Evolutionary conservation across 2,329 filamentous ascomycete genomes (phyloP), one percentile per base, ranked within the genome.

Genomic region (Penicillium sp.): DNA sequence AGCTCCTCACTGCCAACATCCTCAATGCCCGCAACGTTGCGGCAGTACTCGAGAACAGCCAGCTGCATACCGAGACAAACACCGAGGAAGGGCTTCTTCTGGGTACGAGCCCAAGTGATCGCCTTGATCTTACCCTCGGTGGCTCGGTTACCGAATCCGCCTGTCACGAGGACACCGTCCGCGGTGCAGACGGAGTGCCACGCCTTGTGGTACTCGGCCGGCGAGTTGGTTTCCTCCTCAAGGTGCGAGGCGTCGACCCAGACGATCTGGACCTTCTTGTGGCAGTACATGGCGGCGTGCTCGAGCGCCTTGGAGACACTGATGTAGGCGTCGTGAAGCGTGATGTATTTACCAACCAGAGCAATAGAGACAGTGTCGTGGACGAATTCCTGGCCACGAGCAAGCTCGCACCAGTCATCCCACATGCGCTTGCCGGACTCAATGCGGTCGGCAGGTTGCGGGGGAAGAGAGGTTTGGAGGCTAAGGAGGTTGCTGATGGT

Each of bases 31-130:
- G 87, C 90, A 1, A 93, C 79, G 63, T 91, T 87, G 43, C 92
- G 87, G 1, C 92, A 91, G 66, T 87, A 91, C 75, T 98, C 93
- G 65, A 97, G 89, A 47, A 96, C 91, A 21, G 93, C 92, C 47
- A 96, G 84, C 74, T 98, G 95, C 87, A 96, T 91, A 56, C 92
- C 92, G 22, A 97, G 81, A 72, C 93, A 97, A 61, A 98, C 89
- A 57, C 95, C 95, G 1, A 98, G 82, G 77, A 89, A 97, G 1
- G 92, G 92, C 3, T 85, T 85, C 60, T 89, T 87, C 67, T 91
- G 87, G 64, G 89, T 88, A 55, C 95, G 87, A 1, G 93, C 93
- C 88, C 90, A 97, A 62, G 87, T 88, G n/a, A 90, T 89, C 3
- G 89, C 90, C 54, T 86, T 81, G 68, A 98, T 88, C 92, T 98